Evolutionary conservation across 257 asterid species (phyloP), one percentile per base, ranked within the genome.

Genomic region (Leonotis leonurus): DNA sequence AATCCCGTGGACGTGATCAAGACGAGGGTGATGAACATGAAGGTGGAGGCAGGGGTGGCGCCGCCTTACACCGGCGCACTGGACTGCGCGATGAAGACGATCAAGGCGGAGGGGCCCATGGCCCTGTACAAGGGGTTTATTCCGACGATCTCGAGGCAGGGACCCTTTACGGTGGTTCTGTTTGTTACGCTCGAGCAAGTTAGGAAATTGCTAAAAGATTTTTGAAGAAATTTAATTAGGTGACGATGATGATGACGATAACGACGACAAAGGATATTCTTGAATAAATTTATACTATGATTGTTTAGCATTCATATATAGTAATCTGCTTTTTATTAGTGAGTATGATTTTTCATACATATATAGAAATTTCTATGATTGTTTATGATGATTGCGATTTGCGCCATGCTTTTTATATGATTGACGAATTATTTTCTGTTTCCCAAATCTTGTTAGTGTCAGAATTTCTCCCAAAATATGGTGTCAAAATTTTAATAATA

Each of bases 1-100:
- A 90, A 90, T 24, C 97, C 97, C 16, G 95, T 90, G 27, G 96
- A 90, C 53, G 97, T 90, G 72, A 83, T 90, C 21, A 90, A 90
- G 71, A 90, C 97, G 37, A 67, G 97, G 24, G 95, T 87, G 79
- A 90, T 90, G 96, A 90, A 80, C 67, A 90, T 90, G 97, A 87
- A 80, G 74, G 95, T 90, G 35, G 96, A 78, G 78, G 55, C 84
- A 0, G 95, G 96, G 18, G 75, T 10, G 75, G 78, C 70, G 62
- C 72, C 93, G 65, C 97, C 97, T 0, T 90, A 90, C 60, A 35
- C 6, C 40, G 96, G 96, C 3, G 96, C 97, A 4, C 29, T 90
- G 0, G 97, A 90, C 54, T 90, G 97, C 30, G 96, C 95, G 2
- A 64, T 87, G 91, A 83, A 87, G 74, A 90, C 97, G 2, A 64